Evolutionary conservation across 2,329 filamentous ascomycete genomes (phyloP).

Genomic region (Pseudogymnoascus pannorum): DNA sequence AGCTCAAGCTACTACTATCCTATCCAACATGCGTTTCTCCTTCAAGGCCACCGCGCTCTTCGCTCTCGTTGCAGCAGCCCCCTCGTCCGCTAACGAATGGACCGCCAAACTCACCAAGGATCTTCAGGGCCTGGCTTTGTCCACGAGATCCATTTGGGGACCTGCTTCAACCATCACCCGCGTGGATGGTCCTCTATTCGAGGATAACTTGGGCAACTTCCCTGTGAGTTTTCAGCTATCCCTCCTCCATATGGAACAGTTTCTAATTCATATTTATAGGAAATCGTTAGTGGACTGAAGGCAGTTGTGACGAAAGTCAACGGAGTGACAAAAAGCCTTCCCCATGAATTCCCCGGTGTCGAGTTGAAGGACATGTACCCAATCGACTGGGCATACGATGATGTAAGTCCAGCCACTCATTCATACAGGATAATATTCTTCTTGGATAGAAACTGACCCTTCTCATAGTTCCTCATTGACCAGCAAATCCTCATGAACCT

Average conservation of each 20-base stretch:
- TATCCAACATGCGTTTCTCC: conserved; percentile 1
- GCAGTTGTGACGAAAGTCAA: neutral
- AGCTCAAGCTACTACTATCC: neutral
- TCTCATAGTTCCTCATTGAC: neutral
- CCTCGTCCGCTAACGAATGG: neutral
- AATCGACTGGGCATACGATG: conserved; percentile 3
- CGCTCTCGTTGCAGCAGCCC: neutral
- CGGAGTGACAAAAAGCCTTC: neutral
- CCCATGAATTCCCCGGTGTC: neutral
- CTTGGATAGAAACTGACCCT: neutral
- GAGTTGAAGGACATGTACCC: neutral
- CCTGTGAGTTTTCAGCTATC: neutral
- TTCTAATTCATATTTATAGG: neutral
- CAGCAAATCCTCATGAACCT: conserved; percentile 7
- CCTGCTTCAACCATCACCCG: neutral
- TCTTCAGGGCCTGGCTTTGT: neutral
- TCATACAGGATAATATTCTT: neutral
- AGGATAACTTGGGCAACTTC: neutral
- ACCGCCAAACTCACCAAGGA: neutral
- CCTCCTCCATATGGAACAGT: neutral
- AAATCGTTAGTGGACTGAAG: conserved; percentile 1
- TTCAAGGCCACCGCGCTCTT: neutral
- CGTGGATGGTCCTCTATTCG: neutral
- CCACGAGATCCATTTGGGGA: conserved; percentile 1
- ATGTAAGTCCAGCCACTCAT: neutral